Conservation (phyloP, 441 rosid genomes). For the Adansonia madagascariensis region DNA sequence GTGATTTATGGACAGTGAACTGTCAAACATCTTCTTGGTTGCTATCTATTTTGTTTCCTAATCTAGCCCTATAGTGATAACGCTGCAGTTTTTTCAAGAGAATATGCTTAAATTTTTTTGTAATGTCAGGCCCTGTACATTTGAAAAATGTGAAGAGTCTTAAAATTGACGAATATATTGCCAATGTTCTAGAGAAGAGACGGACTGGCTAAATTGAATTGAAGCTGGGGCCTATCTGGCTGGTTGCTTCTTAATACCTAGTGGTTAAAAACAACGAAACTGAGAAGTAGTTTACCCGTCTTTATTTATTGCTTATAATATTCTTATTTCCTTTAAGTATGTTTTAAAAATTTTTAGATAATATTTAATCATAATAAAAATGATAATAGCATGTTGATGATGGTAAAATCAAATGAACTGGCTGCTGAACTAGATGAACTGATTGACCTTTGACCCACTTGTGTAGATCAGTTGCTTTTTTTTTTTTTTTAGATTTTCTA, state of each 20-base stretch:
- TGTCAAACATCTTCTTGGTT: neutral
- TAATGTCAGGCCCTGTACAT: neutral
- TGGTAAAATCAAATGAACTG: neutral
- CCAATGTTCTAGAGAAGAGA: neutral
- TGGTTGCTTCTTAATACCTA: neutral
- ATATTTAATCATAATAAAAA: neutral
- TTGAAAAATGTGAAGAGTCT: neutral
- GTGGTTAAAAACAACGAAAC: neutral
- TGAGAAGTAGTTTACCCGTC: neutral
- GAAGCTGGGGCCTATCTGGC: neutral
- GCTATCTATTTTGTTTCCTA: neutral
- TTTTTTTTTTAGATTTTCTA: neutral
- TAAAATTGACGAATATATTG: neutral
- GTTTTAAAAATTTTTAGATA: neutral
- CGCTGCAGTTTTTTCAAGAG: neutral
- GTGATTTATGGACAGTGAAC: neutral
- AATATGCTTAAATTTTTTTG: neutral
- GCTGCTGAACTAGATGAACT: conserved; percentile 1
- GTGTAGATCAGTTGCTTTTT: no score
- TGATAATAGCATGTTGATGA: neutral
- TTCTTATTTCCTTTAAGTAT: neutral
- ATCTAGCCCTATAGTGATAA: neutral
- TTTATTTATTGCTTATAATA: conserved; percentile 9
- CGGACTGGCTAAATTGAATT: neutral
- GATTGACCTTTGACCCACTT: neutral